phyloP scores from a whole-genome alignment of 1,284 basidiomycete species.

The Microbotryomycetes sp. region DNA sequence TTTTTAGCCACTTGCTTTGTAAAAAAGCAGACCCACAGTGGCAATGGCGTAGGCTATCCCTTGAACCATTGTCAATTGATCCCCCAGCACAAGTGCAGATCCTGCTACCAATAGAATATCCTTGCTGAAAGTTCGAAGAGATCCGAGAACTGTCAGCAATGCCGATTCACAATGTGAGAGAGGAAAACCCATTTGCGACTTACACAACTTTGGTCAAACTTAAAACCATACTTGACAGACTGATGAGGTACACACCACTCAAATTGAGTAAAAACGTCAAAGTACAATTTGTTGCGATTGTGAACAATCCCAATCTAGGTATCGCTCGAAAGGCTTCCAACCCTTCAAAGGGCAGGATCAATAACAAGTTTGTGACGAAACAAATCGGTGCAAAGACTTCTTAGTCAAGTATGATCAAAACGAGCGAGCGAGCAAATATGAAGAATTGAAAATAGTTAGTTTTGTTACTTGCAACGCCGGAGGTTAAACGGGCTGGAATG shows the following conservation, averaged over 20 bases:
- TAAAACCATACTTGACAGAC: conserved; percentile 24
- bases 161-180: not conserved
- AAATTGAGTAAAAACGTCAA: conserved; percentile 34
- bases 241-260: conserved; percentile 28
- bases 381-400: conserved; percentile 11
- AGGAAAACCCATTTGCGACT: too few species aligned
- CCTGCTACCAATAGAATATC: conserved; percentile 28
- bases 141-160: too few species aligned
- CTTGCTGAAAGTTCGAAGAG: too few species aligned
- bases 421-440: conserved; percentile 16
- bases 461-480: too few species aligned
- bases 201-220: conserved; percentile 31
- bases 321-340: conserved; percentile 16
- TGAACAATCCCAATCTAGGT: conserved; percentile 16
- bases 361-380: conserved; percentile 21
- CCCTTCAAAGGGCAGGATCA: conserved; percentile 33
- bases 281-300: conserved; percentile 20
- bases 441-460: not conserved
- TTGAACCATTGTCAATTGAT: conserved; percentile 7
- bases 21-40: not conserved
- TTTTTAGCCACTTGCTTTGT: not conserved
- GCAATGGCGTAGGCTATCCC: not conserved
- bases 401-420: not conserved
- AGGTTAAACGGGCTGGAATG: too few species aligned
- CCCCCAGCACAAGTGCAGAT: conserved; percentile 22